A percentile compares a stretch with the other conserved stretches of the same genome.
These are phyloP conservation scores for Trichoderma pleuroti DNA, from an alignment of 2,329 filamentous ascomycete species.

Conservation along the genomic window DNA sequence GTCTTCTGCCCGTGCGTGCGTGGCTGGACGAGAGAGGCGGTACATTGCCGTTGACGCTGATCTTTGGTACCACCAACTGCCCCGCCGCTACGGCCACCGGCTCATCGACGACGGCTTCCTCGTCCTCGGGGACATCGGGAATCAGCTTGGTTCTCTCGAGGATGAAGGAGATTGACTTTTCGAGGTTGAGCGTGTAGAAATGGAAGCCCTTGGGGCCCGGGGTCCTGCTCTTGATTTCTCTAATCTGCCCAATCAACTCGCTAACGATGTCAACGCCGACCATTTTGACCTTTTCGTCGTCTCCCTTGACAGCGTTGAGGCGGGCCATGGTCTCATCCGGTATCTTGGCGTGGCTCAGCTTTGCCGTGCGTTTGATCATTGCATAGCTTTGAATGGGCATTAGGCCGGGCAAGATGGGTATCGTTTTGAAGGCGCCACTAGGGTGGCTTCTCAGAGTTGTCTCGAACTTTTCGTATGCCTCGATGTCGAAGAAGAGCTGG, in stretches of 20 bases:
- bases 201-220: constrained; percentile 76
- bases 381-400: constrained; percentile 99
- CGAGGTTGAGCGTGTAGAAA: constrained; percentile 94
- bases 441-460: constrained; percentile 71
- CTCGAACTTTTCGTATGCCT: constrained; percentile 80
- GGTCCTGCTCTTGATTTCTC: constrained; percentile 55
- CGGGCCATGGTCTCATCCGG: constrained; percentile 67
- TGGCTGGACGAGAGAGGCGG: constrained; percentile 33
- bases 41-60: constrained; percentile 46
- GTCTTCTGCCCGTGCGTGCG: constrained; percentile 52
- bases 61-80: constrained; percentile 30
- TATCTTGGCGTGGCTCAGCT: constrained; percentile 84
- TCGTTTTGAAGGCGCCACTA: constrained; percentile 78
- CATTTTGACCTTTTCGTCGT: constrained; percentile 77
- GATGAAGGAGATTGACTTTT: constrained; percentile 93
- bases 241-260: constrained; percentile 78
- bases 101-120: constrained; percentile 51
- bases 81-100: constrained; percentile 20
- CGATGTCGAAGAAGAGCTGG: constrained; percentile 89
- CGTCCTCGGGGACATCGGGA: constrained; percentile 55
- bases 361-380: constrained; percentile 89
- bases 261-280: constrained; percentile 78
- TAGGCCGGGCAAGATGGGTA: constrained; percentile 88
- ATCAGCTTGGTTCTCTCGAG: constrained; percentile 84
- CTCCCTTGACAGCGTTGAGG: constrained; percentile 68